Base-by-base conservation (phyloP, 805 yeast genomes). In the Wickerhamomyces ciferrii region DNA sequence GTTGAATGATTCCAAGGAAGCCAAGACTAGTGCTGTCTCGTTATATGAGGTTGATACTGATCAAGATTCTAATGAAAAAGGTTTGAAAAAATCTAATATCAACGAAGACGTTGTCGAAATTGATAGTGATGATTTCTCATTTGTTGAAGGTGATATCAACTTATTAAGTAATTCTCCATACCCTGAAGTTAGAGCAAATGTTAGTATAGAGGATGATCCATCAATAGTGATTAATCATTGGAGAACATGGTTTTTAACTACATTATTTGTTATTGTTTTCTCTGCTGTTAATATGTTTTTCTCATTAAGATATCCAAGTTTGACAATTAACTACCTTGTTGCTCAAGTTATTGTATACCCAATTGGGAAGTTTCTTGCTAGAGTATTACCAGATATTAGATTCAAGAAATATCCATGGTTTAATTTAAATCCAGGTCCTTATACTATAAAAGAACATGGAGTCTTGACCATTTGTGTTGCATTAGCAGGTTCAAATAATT, bases 281-380 rank as follows among this genome's bases (percentile, higher is more conserved):
- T 75, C 81, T 47, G 83, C 75, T 49, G 72, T 78, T 53, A 79
- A 79, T 60, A 71, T 76, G 49, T 75, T 78, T 54, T 79, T 79
- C 53, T 70, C 79, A 6, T 59, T 78, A 48, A 76, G 81, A 55
- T 64, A 72, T 45, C 84, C 84, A 20, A 58, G 74, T 5, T 65
- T 79, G 51, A 58, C 70, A 27, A 68, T 79, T 48, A 70, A 79
- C 39, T 70, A 76, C 41, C 63, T 72, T 41, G 81, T 87, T 10
- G 75, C 83, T 18, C 81, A 83, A 51, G 69, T 84, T 48, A 65
- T 84, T 54, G 71, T 84, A 4, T 80, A 72, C 60, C 87, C 87
- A 5, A 53, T 77, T 31, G 91, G 90, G 45, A 63, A 65, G 42
- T 60, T 69, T 6, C 74, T 81, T 76, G 78, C 66, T 43, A 50